Evolutionary conservation across 2,329 filamentous ascomycete species (phyloP).

Genomic region (Aspergillus japonicus): DNA sequence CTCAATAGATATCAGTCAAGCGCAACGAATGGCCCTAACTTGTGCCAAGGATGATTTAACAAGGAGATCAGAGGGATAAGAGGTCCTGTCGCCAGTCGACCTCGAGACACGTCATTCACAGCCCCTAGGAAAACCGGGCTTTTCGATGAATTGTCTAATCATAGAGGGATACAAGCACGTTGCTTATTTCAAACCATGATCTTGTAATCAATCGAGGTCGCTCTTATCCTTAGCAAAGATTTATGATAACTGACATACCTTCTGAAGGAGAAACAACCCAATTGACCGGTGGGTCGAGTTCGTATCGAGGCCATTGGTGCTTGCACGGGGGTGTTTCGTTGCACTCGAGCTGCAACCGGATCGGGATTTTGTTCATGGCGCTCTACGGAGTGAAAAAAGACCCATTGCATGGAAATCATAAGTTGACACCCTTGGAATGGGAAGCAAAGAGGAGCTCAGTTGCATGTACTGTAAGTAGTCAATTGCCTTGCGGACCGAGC

Average conservation of each 20-base stretch:
- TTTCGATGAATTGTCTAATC: neutral
- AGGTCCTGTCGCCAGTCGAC: conserved; percentile 1
- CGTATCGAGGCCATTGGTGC: too few relatives aligned
- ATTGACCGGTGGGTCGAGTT: too few relatives aligned
- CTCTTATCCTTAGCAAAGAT: neutral
- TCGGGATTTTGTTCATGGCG: too few relatives aligned
- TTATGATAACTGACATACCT: neutral
- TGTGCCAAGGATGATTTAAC: neutral
- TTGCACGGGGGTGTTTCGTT: too few relatives aligned
- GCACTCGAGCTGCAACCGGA: too few relatives aligned
- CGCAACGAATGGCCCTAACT: neutral
- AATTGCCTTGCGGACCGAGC: neutral
- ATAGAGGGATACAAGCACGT: neutral
- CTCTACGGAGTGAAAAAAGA: too few relatives aligned
- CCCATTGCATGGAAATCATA: too few relatives aligned
- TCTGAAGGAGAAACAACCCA: neutral
- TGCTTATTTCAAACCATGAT: neutral
- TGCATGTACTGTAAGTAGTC: too few relatives aligned
- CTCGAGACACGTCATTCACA: conserved; percentile 1
- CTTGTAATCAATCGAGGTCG: neutral
- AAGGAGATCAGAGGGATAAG: neutral
- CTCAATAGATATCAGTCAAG: neutral
- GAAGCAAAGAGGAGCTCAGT: too few relatives aligned
- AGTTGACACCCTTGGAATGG: too few relatives aligned
- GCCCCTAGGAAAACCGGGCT: neutral